These are phyloP conservation scores for Grosmannia serpens DNA, from an alignment of 2,329 filamentous ascomycete species.

Conservation along the genomic window DNA sequence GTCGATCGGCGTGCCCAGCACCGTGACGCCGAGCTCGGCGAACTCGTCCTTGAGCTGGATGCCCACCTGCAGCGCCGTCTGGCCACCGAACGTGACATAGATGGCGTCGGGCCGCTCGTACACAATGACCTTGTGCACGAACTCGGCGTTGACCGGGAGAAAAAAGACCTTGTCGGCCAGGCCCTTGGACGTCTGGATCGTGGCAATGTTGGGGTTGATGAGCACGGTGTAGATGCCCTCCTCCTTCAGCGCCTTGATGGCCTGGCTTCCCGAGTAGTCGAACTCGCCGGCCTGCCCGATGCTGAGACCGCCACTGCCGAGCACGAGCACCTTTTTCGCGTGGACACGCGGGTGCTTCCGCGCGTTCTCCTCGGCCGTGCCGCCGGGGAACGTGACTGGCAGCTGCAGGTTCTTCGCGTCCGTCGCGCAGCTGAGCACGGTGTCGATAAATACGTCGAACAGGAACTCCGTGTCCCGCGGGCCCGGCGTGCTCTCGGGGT, in stretches of 20 bases:
- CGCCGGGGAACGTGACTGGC: constrained; percentile 80
- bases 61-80: constrained; percentile 92
- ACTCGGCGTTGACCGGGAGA: constrained; percentile 90
- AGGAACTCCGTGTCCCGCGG: constrained; percentile 92
- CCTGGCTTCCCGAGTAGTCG: constrained; percentile 96
- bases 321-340: constrained; percentile 88
- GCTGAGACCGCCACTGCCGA: constrained; percentile 88
- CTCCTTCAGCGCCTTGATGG: constrained; percentile 95
- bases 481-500: constrained; percentile 92
- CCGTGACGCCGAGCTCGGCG: constrained; percentile 79
- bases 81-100: constrained; percentile 94
- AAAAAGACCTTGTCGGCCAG: constrained; percentile 98
- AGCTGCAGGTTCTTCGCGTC: constrained; percentile 54
- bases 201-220: constrained; percentile 98
- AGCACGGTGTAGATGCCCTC: constrained; percentile 96
- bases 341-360: constrained; percentile 64
- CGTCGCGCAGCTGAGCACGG: constrained; percentile 60
- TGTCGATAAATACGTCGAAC: constrained; percentile 91
- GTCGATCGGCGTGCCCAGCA: constrained; percentile 91
- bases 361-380: constrained; percentile 67
- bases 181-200: constrained; percentile 96
- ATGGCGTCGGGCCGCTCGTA: constrained; percentile 93
- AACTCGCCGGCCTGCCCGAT: constrained; percentile 98
- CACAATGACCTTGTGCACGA: constrained; percentile 93
- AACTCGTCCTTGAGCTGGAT: constrained; percentile 98